Percentiles rank a stretch among this genome's conserved stretches.
These are phyloP conservation scores for Xerocomellus dryophilus DNA, from an alignment of 768 basidiomycete genomes.

Conservation along the genomic window DNA sequence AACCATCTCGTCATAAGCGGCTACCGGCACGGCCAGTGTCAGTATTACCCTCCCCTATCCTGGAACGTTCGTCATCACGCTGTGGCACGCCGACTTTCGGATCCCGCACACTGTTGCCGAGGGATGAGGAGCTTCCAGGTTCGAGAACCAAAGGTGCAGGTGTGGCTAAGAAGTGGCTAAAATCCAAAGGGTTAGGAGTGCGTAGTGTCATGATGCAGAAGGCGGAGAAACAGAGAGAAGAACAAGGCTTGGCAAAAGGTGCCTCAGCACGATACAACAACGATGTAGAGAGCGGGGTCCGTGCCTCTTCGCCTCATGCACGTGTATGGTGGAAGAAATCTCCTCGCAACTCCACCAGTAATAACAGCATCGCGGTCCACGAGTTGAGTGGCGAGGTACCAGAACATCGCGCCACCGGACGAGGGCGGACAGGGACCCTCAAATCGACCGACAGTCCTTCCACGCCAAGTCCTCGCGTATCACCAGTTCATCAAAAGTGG, in stretches of 20 bases:
- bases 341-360: slow-evolving; percentile 7
- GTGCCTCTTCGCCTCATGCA: slow-evolving; percentile 14
- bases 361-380: slow-evolving; percentile 9
- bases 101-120: slow-evolving; percentile 38
- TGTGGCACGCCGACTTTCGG: slow-evolving; percentile 65
- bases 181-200: slow-evolving; percentile 29
- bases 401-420: slow-evolving; percentile 3
- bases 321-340: slow-evolving; percentile 34
- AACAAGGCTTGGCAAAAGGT: slow-evolving; percentile 3
- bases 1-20: slow-evolving; percentile 7
- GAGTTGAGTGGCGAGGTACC: slow-evolving; percentile 8
- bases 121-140: slow-evolving; percentile 24
- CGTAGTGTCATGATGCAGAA: slow-evolving; percentile 23
- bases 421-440: slow-evolving; percentile 7
- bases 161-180: slow-evolving; percentile 28
- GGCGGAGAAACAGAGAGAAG: slow-evolving; percentile 23
- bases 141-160: slow-evolving; percentile 10
- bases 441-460: slow-evolving; percentile 12
- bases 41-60: slow-evolving; percentile 25
- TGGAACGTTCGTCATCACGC: slow-evolving; percentile 47
- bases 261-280: not conserved
- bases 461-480: slow-evolving; percentile 21
- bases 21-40: slow-evolving; percentile 6
- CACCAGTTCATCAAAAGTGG: slow-evolving; percentile 20
- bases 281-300: slow-evolving; percentile 3